A percentile compares a stretch with the other conserved stretches of the same genome.
Evolutionary conservation across 345 rosid genomes (phyloP).

Genomic region (Triadica sebifera): DNA sequence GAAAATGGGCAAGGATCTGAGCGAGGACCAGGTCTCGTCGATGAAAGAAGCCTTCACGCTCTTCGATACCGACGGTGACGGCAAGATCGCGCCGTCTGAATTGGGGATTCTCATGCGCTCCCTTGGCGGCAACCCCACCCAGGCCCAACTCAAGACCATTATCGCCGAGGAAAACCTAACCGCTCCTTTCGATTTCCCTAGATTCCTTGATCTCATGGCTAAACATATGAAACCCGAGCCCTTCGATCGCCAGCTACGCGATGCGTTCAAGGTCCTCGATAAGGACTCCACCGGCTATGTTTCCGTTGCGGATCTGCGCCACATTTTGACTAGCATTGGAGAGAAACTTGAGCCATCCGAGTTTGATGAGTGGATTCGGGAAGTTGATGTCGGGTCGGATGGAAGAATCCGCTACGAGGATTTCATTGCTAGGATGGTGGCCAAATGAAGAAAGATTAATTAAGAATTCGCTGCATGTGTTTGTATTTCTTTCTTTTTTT

Average conservation of each 20-base stretch:
- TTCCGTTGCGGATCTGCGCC: slow-evolving; percentile 90
- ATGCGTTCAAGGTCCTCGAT: slow-evolving; percentile 93
- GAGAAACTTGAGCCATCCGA: slow-evolving; percentile 92
- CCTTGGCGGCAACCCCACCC: slow-evolving; percentile 98
- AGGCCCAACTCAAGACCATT: slow-evolving; percentile 79
- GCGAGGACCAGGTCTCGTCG: slow-evolving; percentile 89
- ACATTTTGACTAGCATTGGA: slow-evolving; percentile 83
- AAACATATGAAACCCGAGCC: slow-evolving; percentile 90
- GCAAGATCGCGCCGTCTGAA: slow-evolving; percentile 91
- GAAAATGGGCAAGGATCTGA: slow-evolving; percentile 77
- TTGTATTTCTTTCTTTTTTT: slow-evolving; percentile 3
- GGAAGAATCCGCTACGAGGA: slow-evolving; percentile 95
- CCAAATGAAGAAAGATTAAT: slow-evolving; percentile 54
- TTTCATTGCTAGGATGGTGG: slow-evolving; percentile 93
- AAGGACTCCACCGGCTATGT: slow-evolving; percentile 88
- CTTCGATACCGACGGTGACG: slow-evolving; percentile 92
- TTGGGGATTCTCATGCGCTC: slow-evolving; percentile 95
- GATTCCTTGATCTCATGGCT: slow-evolving; percentile 90
- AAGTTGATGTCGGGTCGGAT: slow-evolving; percentile 88
- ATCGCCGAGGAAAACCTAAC: slow-evolving; percentile 65
- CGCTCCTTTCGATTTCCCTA: slow-evolving; percentile 77
- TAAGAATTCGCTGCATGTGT: neutral
- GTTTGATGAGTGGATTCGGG: slow-evolving; percentile 99
- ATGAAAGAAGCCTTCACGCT: slow-evolving; percentile 97
- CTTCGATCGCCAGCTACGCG: slow-evolving; percentile 94